These are phyloP conservation scores for Arachnomyces sp. DNA, from an alignment of 2,329 filamentous ascomycete genomes.

Conservation along the genomic window DNA sequence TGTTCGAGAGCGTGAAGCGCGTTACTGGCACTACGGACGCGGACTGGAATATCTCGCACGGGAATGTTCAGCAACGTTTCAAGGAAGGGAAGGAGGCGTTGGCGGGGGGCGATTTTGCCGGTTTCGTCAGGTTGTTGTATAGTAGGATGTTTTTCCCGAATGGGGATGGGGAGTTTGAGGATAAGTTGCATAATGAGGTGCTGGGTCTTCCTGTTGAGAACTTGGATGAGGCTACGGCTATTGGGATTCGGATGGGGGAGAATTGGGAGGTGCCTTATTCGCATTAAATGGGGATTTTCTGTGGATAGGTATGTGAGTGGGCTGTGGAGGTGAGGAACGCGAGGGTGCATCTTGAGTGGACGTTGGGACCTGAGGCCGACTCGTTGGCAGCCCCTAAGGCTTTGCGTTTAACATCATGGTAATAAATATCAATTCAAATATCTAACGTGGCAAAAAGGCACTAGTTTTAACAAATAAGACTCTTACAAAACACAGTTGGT, in stretches of 20 bases:
- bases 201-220: conserved; percentile 17
- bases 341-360: too few species aligned
- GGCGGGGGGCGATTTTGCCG: conserved; percentile 35
- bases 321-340: too few species aligned
- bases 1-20: conserved; percentile 53
- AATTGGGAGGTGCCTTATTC: neutral
- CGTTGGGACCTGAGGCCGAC: too few species aligned
- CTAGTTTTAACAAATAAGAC: too few species aligned
- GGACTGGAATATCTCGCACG: conserved; percentile 52
- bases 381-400: too few species aligned
- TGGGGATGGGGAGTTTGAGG: conserved; percentile 27
- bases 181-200: conserved; percentile 12
- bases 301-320: too few species aligned
- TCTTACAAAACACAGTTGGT: too few species aligned
- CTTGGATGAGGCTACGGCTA: conserved; percentile 14
- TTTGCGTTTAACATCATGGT: too few species aligned
- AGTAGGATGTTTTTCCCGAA: conserved; percentile 44
- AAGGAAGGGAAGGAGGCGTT: conserved; percentile 40
- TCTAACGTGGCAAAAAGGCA: too few species aligned
- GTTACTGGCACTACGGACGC: conserved; percentile 49
- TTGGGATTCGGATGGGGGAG: conserved; percentile 5
- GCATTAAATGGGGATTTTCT: too few species aligned
- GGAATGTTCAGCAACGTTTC: conserved; percentile 42
- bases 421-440: too few species aligned
- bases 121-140: conserved; percentile 47